Percentiles rank a stretch among this genome's conserved stretches.
Conservation (phyloP, 2,329 filamentous ascomycete species). For the Fusarium tuaranense region DNA sequence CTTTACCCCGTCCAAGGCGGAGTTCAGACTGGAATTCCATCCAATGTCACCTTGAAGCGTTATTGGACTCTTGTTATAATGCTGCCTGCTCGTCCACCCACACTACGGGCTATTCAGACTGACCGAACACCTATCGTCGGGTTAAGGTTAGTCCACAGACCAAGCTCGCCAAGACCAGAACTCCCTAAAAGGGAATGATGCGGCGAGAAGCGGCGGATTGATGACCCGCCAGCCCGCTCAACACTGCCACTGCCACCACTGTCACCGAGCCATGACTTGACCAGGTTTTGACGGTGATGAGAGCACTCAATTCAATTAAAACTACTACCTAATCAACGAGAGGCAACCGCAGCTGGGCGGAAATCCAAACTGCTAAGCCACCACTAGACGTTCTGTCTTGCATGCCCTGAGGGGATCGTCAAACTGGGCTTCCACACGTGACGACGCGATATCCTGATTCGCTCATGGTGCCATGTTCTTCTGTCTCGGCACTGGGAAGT, state of each 20-base stretch:
- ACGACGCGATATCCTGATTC: constrained; percentile 35
- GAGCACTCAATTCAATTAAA: not conserved
- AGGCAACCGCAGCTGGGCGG: constrained; percentile 16
- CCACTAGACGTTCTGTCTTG: not conserved
- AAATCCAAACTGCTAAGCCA: constrained; percentile 15
- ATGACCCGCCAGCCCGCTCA: constrained; percentile 43
- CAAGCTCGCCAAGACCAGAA: not conserved
- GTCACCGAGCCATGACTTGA: constrained; percentile 5
- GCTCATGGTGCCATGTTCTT: constrained; percentile 17
- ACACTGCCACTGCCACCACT: constrained; percentile 20
- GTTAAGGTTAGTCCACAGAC: constrained; percentile 2
- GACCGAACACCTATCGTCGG: constrained; percentile 1
- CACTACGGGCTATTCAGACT: not conserved
- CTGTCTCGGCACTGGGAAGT: not conserved
- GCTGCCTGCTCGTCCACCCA: not conserved
- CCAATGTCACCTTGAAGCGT: not conserved
- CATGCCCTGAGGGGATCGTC: constrained; percentile 19
- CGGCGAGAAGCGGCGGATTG: constrained; percentile 45
- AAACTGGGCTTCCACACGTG: constrained; percentile 35
- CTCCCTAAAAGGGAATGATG: constrained; percentile 30
- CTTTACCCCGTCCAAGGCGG: not conserved
- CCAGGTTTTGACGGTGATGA: not conserved
- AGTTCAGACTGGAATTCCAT: not conserved
- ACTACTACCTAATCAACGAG: not conserved
- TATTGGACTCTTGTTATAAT: not conserved